phyloP scores from a whole-genome alignment of 164 flowering plant genomes.

The Vitis riparia region DNA sequence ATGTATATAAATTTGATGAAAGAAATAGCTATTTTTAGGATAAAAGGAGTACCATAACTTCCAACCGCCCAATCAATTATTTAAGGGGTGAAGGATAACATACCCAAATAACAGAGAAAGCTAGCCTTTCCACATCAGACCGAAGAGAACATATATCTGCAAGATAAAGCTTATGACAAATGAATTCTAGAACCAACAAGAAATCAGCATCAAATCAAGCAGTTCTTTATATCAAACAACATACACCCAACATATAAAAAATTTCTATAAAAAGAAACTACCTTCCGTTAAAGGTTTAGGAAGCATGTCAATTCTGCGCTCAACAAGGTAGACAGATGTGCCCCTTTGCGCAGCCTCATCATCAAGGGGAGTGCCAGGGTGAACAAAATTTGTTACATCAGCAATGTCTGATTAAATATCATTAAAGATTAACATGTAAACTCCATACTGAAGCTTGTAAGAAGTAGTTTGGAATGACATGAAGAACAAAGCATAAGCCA shows the following conservation, averaged over 20 bases:
- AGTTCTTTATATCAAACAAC: background rate
- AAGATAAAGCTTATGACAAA: conserved; percentile 12
- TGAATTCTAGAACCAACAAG: background rate
- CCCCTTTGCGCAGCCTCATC: conserved; percentile 96
- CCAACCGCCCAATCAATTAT: background rate
- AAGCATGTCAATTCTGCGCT: conserved; percentile 98
- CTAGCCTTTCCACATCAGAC: conserved; percentile 94
- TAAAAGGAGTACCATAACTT: background rate
- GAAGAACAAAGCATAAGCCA: background rate
- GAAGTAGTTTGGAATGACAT: background rate
- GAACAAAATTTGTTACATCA: conserved; percentile 98
- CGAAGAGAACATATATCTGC: conserved; percentile 97
- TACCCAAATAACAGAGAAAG: conserved; percentile 99
- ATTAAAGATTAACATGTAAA: conserved; percentile 38
- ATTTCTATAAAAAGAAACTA: conserved; percentile 13
- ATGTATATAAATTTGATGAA: no score
- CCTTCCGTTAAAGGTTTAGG: conserved; percentile 99
- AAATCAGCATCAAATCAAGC: background rate
- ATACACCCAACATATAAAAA: background rate
- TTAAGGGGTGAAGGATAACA: conserved; percentile 2
- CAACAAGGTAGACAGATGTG: conserved; percentile 99
- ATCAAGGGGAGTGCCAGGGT: conserved; percentile 89
- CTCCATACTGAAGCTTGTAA: background rate
- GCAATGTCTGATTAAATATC: conserved; percentile 72
- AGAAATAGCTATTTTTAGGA: no score